Conservation (phyloP, 768 basidiomycete genomes). For the Boletus rubropictus region DNA sequence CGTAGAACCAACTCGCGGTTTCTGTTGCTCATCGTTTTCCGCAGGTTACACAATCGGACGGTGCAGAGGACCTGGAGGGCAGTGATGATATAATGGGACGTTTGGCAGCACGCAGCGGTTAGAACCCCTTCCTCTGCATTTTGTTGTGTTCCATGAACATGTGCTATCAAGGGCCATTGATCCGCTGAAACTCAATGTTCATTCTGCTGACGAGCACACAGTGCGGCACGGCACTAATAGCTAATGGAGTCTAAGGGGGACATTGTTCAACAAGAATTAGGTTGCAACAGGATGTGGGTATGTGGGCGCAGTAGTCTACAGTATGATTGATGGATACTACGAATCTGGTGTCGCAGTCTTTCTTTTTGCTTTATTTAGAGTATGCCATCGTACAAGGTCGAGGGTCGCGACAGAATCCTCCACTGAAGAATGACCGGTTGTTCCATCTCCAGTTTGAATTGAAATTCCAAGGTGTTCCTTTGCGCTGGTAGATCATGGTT, state of each 20-base stretch:
- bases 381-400: constrained; percentile 80
- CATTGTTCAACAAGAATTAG: neutral
- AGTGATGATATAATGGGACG: constrained; percentile 76
- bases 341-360: constrained; percentile 13
- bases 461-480: constrained; percentile 74
- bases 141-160: constrained; percentile 9
- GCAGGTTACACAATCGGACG: constrained; percentile 82
- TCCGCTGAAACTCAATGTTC: constrained; percentile 19
- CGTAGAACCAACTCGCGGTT: constrained; percentile 5
- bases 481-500: constrained; percentile 41
- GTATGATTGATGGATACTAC: constrained; percentile 4
- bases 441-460: constrained; percentile 77
- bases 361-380: constrained; percentile 53
- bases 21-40: neutral
- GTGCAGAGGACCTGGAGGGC: constrained; percentile 80
- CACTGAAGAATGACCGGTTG: constrained; percentile 79
- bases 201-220: neutral
- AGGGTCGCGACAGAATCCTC: constrained; percentile 89
- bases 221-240: neutral
- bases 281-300: neutral
- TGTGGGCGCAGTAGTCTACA: constrained; percentile 1
- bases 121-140: constrained; percentile 27
- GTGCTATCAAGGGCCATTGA: constrained; percentile 25
- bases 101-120: constrained; percentile 67
- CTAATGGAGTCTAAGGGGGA: neutral